These are phyloP conservation scores for Capsella rubella DNA, from an alignment of 441 rosid genomes.

Conservation along the genomic window DNA sequence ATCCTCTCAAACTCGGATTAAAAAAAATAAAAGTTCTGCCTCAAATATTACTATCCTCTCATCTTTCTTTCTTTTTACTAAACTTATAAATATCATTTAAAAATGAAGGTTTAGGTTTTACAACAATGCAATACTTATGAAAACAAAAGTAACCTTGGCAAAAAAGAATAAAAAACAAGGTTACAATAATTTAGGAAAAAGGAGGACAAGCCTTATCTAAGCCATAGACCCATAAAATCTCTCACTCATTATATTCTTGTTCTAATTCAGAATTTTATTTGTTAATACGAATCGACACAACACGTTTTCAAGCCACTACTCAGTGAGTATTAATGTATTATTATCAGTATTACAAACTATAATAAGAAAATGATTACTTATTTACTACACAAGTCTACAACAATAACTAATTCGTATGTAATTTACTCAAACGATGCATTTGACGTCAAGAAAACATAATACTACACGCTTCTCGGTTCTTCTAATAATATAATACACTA, in stretches of 20 bases:
- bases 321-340: not conserved
- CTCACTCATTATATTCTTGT: too few species aligned
- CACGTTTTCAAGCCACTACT: not conserved
- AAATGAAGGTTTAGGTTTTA: too few species aligned
- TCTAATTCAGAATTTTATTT: not conserved
- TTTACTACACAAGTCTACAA: not conserved
- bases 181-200: too few species aligned
- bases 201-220: too few species aligned
- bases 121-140: too few species aligned
- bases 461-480: constrained; percentile 17
- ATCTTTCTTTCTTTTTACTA: too few species aligned
- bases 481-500: not conserved
- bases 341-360: not conserved
- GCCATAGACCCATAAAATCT: too few species aligned
- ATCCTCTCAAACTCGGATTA: not conserved
- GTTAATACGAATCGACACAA: constrained; percentile 6
- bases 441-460: constrained; percentile 32
- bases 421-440: constrained; percentile 29
- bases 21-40: not conserved
- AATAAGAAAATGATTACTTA: too few species aligned
- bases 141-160: too few species aligned
- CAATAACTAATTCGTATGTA: not conserved
- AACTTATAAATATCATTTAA: too few species aligned
- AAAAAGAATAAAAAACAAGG: too few species aligned
- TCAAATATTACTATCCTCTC: not conserved